These are phyloP conservation scores for Sphenostylis stenocarpa DNA, from an alignment of 306 rosid species.

Conservation along the genomic window DNA sequence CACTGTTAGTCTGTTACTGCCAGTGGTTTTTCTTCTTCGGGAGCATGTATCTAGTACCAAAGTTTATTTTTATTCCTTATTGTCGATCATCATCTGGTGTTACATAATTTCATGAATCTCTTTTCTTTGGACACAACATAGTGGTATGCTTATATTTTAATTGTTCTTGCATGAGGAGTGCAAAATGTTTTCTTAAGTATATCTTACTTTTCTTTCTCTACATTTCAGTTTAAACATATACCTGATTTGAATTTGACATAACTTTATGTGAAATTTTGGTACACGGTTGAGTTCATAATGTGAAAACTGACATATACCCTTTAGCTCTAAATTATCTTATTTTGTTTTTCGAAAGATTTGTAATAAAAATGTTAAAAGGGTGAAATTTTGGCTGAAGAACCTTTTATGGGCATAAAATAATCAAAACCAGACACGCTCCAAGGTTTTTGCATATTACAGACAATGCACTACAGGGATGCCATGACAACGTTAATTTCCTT, in stretches of 20 bases:
- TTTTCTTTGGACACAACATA: constrained; percentile 4
- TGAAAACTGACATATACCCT: not conserved
- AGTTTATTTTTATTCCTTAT: constrained; percentile 4
- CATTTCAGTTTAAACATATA: constrained; percentile 10
- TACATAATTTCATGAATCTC: not conserved
- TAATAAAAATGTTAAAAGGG: constrained; percentile 13
- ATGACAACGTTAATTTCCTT: not conserved
- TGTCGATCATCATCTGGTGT: not conserved
- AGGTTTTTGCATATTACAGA: not conserved
- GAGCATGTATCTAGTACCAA: not conserved
- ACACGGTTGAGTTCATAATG: not conserved
- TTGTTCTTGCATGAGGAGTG: constrained; percentile 19
- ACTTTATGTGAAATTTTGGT: not conserved
- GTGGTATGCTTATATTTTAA: constrained; percentile 9
- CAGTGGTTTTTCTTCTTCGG: constrained; percentile 1
- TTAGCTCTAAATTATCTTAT: not conserved
- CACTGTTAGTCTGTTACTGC: not conserved
- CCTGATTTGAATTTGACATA: not conserved
- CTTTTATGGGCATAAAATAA: not conserved
- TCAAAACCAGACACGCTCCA: not conserved
- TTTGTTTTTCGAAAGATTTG: not conserved
- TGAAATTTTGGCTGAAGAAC: not conserved
- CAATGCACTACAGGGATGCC: not conserved
- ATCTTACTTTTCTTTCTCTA: constrained; percentile 7
- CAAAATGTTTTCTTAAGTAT: not conserved